Evolutionary conservation across 768 basidiomycete genomes (phyloP).

Genomic region (Mycena floridula): DNA sequence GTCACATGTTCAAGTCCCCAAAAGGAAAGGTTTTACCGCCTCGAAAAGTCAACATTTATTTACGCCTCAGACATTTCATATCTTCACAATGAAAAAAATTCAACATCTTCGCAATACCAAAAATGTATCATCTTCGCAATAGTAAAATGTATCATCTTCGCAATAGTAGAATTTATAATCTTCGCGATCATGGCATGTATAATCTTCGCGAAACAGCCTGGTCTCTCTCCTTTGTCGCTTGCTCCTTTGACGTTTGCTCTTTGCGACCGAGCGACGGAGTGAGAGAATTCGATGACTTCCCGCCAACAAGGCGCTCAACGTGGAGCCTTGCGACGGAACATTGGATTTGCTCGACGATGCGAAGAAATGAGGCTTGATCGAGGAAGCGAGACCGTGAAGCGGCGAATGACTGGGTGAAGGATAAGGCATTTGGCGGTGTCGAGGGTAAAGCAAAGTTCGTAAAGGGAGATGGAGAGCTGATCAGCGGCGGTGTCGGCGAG

Average conservation of each 20-base stretch:
- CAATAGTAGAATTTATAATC: no score
- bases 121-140: no score
- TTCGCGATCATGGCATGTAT: no score
- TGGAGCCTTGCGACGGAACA: conserved; percentile 17
- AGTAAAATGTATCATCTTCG: no score
- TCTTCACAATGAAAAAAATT: no score
- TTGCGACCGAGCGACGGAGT: conserved; percentile 33
- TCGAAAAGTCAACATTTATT: no score
- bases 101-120: no score
- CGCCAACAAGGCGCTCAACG: conserved; percentile 17
- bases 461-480: conserved; percentile 5
- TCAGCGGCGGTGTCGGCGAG: not conserved
- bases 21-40: no score
- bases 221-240: conserved; percentile 28
- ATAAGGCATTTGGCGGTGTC: conserved; percentile 1
- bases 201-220: no score
- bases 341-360: conserved; percentile 15
- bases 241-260: no score
- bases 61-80: no score
- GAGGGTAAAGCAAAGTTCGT: not conserved
- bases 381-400: conserved; percentile 3
- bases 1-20: no score
- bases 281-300: conserved; percentile 45
- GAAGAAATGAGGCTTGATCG: conserved; percentile 28
- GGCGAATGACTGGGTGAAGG: not conserved